These are phyloP conservation scores for Chaetoceros muelleri DNA, from an alignment of 108 stramenopile genomes.

Conservation along the genomic window DNA sequence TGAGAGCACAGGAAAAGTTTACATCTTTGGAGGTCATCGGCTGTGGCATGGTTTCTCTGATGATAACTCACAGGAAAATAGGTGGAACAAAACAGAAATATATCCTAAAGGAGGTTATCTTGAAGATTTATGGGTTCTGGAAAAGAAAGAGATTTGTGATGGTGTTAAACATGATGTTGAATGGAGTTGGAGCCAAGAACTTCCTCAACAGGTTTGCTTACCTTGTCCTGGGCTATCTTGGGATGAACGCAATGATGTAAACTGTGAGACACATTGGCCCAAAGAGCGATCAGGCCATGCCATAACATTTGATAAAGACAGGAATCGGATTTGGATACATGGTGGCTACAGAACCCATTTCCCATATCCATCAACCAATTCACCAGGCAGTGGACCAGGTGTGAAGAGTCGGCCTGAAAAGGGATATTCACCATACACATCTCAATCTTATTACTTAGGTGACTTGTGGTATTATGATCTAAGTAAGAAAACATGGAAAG, in stretches of 20 bases:
- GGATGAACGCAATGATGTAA: slow-evolving; percentile 44
- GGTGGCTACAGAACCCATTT: slow-evolving; percentile 73
- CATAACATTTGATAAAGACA: slow-evolving; percentile 36
- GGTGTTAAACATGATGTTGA: neutral
- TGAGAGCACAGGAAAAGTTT: slow-evolving; percentile 14
- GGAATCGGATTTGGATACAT: slow-evolving; percentile 54
- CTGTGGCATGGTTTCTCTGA: slow-evolving; percentile 74
- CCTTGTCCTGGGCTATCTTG: slow-evolving; percentile 40
- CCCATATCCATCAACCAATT: slow-evolving; percentile 63
- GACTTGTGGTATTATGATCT: slow-evolving; percentile 75
- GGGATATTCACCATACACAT: slow-evolving; percentile 36
- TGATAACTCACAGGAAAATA: slow-evolving; percentile 60
- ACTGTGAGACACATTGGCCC: slow-evolving; percentile 56
- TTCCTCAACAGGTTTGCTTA: slow-evolving; percentile 30
- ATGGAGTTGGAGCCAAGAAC: slow-evolving; percentile 31
- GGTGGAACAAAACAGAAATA: slow-evolving; percentile 32
- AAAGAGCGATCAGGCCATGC: slow-evolving; percentile 53
- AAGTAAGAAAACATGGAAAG: slow-evolving; percentile 39
- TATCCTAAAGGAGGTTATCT: slow-evolving; percentile 69
- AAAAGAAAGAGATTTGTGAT: slow-evolving; percentile 13
- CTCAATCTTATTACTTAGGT: slow-evolving; percentile 50
- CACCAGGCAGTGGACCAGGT: slow-evolving; percentile 31
- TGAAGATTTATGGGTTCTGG: slow-evolving; percentile 64
- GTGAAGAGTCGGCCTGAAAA: slow-evolving; percentile 14
- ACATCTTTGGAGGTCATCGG: slow-evolving; percentile 77